Percentiles rank a stretch among this genome's conserved stretches.
Evolutionary conservation across 805 yeast species (phyloP).

Genomic region (Wickerhamomyces sydowiorum): DNA sequence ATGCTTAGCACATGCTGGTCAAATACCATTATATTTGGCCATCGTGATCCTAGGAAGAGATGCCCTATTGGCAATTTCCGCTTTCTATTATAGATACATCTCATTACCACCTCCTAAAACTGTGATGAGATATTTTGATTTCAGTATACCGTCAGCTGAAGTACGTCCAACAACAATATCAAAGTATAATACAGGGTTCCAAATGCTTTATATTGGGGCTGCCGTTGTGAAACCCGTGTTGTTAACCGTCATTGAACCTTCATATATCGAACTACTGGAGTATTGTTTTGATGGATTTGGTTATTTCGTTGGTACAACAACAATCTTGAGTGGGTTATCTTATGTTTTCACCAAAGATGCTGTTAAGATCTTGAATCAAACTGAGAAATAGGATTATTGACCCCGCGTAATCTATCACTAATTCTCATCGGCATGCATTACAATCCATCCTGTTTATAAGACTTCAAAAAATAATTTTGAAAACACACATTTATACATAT

Average conservation of each 20-base stretch:
- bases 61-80: constrained; percentile 62
- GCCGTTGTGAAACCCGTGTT: constrained; percentile 53
- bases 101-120: constrained; percentile 78
- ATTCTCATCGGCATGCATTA: too few species aligned
- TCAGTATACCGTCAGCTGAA: constrained; percentile 74
- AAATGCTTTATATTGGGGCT: constrained; percentile 79
- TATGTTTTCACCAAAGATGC: constrained; percentile 70
- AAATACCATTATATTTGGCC: constrained; percentile 69
- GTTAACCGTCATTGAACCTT: constrained; percentile 27
- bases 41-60: constrained; percentile 80
- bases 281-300: constrained; percentile 33
- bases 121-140: constrained; percentile 66
- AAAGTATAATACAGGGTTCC: constrained; percentile 85
- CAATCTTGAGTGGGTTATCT: constrained; percentile 71
- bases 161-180: constrained; percentile 85
- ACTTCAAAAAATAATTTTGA: neutral
- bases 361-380: constrained; percentile 42
- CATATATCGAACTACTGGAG: constrained; percentile 18
- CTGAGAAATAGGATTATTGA: too few species aligned
- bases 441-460: too few species aligned
- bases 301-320: constrained; percentile 60
- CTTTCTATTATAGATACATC: constrained; percentile 63
- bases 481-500: too few species aligned
- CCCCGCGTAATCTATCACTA: too few species aligned
- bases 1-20: constrained; percentile 60